Evolutionary conservation across 2,329 filamentous ascomycete species (phyloP).

Genomic region (Beauveria australis): DNA sequence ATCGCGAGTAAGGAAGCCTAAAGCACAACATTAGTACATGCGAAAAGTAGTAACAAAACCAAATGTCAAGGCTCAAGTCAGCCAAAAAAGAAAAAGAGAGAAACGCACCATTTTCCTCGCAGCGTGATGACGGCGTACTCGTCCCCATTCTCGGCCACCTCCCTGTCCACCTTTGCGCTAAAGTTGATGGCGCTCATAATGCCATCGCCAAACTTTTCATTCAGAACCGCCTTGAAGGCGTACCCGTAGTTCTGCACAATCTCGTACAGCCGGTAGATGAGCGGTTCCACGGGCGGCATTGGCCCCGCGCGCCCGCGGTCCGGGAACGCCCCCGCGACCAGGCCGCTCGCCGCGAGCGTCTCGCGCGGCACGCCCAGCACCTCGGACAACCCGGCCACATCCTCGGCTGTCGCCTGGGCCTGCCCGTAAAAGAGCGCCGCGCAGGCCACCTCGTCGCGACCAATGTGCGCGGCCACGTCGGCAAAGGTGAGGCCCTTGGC

Average conservation of each 20-base stretch:
- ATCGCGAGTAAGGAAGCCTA: background rate
- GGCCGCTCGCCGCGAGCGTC: slow-evolving; percentile 33
- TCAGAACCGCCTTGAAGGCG: slow-evolving; percentile 88
- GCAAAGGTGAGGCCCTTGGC: slow-evolving; percentile 69
- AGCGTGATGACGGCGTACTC: background rate
- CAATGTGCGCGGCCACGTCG: slow-evolving; percentile 62
- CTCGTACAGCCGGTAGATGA: slow-evolving; percentile 84
- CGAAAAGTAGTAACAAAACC: too few species aligned
- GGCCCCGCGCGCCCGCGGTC: slow-evolving; percentile 61
- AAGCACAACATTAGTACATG: background rate
- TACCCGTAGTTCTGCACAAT: slow-evolving; percentile 96
- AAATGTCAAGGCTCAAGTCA: too few species aligned
- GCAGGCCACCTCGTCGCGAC: slow-evolving; percentile 73
- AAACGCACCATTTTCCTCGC: background rate
- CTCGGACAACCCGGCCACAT: slow-evolving; percentile 55
- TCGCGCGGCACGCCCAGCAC: slow-evolving; percentile 54
- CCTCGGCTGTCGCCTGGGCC: slow-evolving; percentile 62
- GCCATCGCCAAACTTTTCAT: slow-evolving; percentile 89
- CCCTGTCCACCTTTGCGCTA: slow-evolving; percentile 86
- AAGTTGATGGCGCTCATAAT: slow-evolving; percentile 97
- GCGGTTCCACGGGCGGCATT: slow-evolving; percentile 30
- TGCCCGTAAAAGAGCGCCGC: slow-evolving; percentile 91
- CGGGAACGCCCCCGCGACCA: slow-evolving; percentile 31
- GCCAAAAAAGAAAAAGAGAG: background rate
- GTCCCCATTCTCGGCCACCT: slow-evolving; percentile 58